phyloP scores from a whole-genome alignment of 306 rosid species.

The Potentilla sterilis region DNA sequence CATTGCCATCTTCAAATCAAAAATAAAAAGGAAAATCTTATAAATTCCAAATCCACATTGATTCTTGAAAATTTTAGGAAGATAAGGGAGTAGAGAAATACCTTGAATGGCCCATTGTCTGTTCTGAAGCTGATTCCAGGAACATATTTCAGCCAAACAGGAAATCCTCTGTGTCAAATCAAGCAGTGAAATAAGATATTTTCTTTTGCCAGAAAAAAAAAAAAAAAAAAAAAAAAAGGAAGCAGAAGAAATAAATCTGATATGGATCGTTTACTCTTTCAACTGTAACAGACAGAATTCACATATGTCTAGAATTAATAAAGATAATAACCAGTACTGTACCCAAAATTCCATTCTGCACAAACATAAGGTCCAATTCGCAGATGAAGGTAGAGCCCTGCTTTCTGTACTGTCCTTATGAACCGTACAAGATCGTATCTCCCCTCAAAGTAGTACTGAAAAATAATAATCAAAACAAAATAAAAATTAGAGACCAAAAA shows the following conservation, averaged over 20 bases:
- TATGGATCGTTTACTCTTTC: background rate
- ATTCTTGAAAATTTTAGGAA: background rate
- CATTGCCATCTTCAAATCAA: constrained; percentile 70
- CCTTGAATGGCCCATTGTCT: constrained; percentile 90
- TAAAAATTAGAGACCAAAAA: background rate
- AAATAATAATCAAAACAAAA: constrained; percentile 17
- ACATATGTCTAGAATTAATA: background rate
- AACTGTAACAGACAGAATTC: background rate
- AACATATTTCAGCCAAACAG: constrained; percentile 95
- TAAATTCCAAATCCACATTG: constrained; percentile 13
- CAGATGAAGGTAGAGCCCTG: constrained; percentile 86
- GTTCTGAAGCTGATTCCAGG: constrained; percentile 97
- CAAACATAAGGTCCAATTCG: constrained; percentile 97
- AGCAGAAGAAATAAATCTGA: background rate
- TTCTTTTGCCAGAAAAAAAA: background rate
- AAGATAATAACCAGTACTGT: constrained; percentile 18
- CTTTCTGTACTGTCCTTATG: constrained; percentile 82
- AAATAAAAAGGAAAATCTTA: background rate
- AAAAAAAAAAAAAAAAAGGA: background rate
- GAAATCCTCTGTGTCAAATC: constrained; percentile 71
- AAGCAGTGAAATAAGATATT: background rate
- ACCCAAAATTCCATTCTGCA: constrained; percentile 99
- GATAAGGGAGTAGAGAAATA: constrained; percentile 20
- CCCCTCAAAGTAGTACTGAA: constrained; percentile 90
- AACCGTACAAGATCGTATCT: constrained; percentile 83